Conservation (phyloP, 495 filamentous ascomycete species). For the Penicillium manginii region DNA sequence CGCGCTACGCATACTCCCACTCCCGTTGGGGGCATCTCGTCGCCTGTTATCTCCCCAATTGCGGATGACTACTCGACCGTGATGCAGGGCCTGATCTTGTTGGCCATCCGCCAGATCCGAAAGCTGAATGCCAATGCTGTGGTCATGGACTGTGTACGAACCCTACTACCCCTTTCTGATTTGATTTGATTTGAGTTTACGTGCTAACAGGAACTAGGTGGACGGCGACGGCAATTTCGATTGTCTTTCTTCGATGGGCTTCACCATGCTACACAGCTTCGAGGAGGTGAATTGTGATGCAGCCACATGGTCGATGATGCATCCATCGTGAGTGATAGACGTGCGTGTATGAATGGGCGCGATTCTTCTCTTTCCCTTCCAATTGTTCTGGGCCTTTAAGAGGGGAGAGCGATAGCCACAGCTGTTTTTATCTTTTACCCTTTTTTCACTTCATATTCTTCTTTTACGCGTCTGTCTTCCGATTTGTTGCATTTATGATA, state of each 20-base stretch:
- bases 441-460: too few relatives aligned
- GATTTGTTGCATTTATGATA: slow-evolving; percentile 34
- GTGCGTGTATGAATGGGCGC: not conserved
- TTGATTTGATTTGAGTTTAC: too few relatives aligned
- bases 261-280: slow-evolving; percentile 72
- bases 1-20: slow-evolving; percentile 48
- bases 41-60: slow-evolving; percentile 72
- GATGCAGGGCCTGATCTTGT: slow-evolving; percentile 78
- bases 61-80: slow-evolving; percentile 70
- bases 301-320: slow-evolving; percentile 66
- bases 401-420: not conserved
- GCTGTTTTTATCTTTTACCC: slow-evolving; percentile 16
- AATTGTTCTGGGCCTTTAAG: not conserved
- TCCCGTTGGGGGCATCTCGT: slow-evolving; percentile 72
- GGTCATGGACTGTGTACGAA: slow-evolving; percentile 73
- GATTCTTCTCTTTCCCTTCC: slow-evolving; percentile 6
- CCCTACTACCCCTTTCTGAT: slow-evolving; percentile 7
- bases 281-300: slow-evolving; percentile 81
- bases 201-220: slow-evolving; percentile 53
- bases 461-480: slow-evolving; percentile 3
- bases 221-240: slow-evolving; percentile 73
- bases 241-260: slow-evolving; percentile 74
- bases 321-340: slow-evolving; percentile 26
- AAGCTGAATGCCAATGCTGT: slow-evolving; percentile 70
- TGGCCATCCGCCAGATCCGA: slow-evolving; percentile 83